A percentile compares a stretch with the other conserved stretches of the same genome.
Evolutionary conservation across 441 rosid species (phyloP).

Genomic region (Caryocar brasiliense): DNA sequence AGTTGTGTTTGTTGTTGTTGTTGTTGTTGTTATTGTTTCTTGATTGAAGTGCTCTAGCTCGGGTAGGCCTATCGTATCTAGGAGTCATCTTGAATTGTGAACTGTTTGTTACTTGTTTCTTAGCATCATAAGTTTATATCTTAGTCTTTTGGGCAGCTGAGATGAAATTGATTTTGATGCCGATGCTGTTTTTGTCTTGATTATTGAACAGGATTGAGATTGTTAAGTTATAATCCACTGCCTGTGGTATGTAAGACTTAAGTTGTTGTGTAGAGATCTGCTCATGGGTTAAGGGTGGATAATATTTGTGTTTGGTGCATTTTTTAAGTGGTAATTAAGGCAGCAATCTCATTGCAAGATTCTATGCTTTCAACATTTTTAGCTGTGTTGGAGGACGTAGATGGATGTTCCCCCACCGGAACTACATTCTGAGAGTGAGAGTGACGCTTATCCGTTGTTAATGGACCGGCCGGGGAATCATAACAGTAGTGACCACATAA

Average conservation of each 20-base stretch:
- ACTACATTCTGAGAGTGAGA: constrained; percentile 29
- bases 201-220: constrained; percentile 9
- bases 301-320: not conserved
- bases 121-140: not conserved
- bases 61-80: no score
- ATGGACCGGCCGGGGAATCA: constrained; percentile 52
- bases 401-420: constrained; percentile 60
- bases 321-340: not conserved
- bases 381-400: constrained; percentile 33
- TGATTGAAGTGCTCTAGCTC: no score
- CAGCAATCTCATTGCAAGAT: constrained; percentile 12
- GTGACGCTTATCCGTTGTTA: constrained; percentile 36
- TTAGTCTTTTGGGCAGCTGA: not conserved
- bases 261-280: constrained; percentile 7
- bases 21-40: no score
- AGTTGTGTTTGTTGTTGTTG: no score
- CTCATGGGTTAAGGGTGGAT: constrained; percentile 3
- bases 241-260: constrained; percentile 9
- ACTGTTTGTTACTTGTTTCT: no score
- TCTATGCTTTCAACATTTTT: constrained; percentile 30
- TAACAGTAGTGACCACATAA: constrained; percentile 42
- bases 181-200: constrained; percentile 1
- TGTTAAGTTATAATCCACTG: constrained; percentile 10
- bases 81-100: no score
- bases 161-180: not conserved